These are phyloP conservation scores for Pisolithus albus DNA, from an alignment of 768 basidiomycete species.

Conservation along the genomic window DNA sequence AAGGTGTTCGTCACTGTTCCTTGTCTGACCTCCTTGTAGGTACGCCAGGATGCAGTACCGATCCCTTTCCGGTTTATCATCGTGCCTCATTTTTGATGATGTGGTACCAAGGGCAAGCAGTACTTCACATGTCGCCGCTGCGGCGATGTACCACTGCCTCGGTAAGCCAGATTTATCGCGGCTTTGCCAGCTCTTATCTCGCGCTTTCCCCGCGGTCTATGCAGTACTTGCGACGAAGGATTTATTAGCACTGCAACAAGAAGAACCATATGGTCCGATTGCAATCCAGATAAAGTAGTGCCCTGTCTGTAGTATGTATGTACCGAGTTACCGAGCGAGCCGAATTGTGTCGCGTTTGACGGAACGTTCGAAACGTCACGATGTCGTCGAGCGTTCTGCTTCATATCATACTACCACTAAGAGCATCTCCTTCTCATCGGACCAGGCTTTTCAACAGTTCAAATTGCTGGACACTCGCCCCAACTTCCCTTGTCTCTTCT, in stretches of 20 bases:
- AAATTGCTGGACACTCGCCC: background rate
- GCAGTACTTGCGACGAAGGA: constrained; percentile 74
- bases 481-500: background rate
- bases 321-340: too few relatives aligned
- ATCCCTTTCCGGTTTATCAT: constrained; percentile 42
- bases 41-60: constrained; percentile 73
- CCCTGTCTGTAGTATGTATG: too few relatives aligned
- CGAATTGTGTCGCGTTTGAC: too few relatives aligned
- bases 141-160: constrained; percentile 80
- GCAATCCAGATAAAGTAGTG: constrained; percentile 32
- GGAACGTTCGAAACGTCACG: too few relatives aligned
- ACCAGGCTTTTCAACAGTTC: background rate
- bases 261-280: constrained; percentile 52
- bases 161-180: constrained; percentile 37
- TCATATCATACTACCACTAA: too few relatives aligned
- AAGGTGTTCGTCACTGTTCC: background rate
- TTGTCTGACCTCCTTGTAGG: constrained; percentile 32
- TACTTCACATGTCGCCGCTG: constrained; percentile 70
- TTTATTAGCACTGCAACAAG: constrained; percentile 55
- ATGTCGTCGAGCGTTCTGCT: too few relatives aligned
- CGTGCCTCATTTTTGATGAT: constrained; percentile 52
- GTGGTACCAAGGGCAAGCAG: constrained; percentile 62
- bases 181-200: background rate
- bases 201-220: background rate
- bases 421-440: background rate